Percentiles rank a stretch among this genome's conserved stretches.
Evolutionary conservation across 495 filamentous ascomycete species (phyloP).

Genomic region (Cudoniella acicularis): DNA sequence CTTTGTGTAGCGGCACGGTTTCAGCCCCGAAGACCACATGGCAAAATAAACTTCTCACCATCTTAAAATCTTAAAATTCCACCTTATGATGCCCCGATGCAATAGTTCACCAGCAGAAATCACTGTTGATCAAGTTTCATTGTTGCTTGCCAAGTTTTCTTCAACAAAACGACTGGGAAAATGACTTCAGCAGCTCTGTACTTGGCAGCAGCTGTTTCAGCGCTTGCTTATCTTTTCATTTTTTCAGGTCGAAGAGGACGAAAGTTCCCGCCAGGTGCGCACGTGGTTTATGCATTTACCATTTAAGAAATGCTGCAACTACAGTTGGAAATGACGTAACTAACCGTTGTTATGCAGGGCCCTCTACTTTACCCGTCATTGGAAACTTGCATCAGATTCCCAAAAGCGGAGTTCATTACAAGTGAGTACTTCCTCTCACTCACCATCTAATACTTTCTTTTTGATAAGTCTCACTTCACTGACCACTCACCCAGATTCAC

Average conservation of each 20-base stretch:
- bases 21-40: no score
- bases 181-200: not conserved
- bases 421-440: slow-evolving; percentile 22
- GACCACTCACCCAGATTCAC: slow-evolving; percentile 32
- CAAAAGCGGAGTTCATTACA: slow-evolving; percentile 27
- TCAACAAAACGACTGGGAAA: not conserved
- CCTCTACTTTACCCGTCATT: slow-evolving; percentile 37
- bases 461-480: slow-evolving; percentile 11
- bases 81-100: no score
- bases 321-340: no score
- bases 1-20: no score
- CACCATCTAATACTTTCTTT: no score
- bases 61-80: no score
- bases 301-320: no score
- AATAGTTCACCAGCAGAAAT: no score
- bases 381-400: slow-evolving; percentile 41
- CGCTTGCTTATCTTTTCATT: not conserved
- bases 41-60: no score
- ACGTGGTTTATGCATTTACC: no score
- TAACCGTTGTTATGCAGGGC: no score
- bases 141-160: not conserved
- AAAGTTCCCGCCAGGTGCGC: slow-evolving; percentile 10
- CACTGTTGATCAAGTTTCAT: no score
- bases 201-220: not conserved
- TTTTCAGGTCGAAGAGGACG: slow-evolving; percentile 7